Evolutionary conservation across 2,329 filamentous ascomycete species (phyloP).

Genomic region (Scytalidium sp.): DNA sequence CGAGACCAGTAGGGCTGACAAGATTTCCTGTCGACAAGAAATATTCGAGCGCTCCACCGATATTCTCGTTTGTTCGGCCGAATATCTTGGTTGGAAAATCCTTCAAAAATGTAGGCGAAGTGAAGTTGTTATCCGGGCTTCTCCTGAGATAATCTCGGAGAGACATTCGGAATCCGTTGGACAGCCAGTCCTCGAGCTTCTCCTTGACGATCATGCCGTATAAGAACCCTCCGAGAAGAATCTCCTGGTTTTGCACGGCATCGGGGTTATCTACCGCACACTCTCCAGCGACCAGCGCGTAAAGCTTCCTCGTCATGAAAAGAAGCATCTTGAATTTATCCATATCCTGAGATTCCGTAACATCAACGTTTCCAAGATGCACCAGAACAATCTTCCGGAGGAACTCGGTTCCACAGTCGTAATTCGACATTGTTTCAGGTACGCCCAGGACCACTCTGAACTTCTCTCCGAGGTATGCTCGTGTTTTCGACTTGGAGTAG

Average conservation of each 20-base stretch:
- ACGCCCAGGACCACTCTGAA: conserved; percentile 87
- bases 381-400: conserved; percentile 86
- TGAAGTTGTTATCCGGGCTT: conserved; percentile 66
- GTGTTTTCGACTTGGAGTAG: conserved; percentile 77
- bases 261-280: conserved; percentile 95
- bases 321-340: conserved; percentile 94
- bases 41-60: conserved; percentile 86
- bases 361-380: conserved; percentile 82
- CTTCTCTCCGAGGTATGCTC: conserved; percentile 84
- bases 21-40: conserved; percentile 96
- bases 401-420: conserved; percentile 89
- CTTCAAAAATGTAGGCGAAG: conserved; percentile 70
- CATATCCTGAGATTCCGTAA: conserved; percentile 77
- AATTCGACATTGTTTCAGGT: conserved; percentile 78
- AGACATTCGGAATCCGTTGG: conserved; percentile 46
- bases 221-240: conserved; percentile 87
- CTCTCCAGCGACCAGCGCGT: conserved; percentile 87
- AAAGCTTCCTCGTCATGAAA: conserved; percentile 96
- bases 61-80: conserved; percentile 78
- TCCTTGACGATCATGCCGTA: conserved; percentile 97
- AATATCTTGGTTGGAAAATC: conserved; percentile 81
- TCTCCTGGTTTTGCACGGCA: conserved; percentile 93
- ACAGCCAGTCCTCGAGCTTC: conserved; percentile 83
- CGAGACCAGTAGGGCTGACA: conserved; percentile 84
- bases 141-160: conserved; percentile 56